These are phyloP conservation scores for Scenedesmus sp. DNA, from an alignment of 163 green algal species.

Conservation along the genomic window DNA sequence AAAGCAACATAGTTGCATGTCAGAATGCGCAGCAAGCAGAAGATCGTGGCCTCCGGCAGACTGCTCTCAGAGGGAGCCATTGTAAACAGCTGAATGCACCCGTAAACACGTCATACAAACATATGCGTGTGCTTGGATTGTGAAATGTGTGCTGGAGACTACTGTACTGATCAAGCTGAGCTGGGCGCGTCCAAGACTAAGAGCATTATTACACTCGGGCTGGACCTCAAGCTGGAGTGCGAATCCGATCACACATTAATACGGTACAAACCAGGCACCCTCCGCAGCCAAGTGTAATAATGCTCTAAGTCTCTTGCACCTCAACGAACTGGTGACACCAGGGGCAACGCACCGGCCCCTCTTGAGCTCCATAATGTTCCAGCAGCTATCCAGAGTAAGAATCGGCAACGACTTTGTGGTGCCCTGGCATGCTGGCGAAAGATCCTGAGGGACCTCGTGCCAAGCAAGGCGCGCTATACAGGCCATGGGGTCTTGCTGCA, in stretches of 20 bases:
- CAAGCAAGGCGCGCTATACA: not conserved
- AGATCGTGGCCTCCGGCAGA: not conserved
- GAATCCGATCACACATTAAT: no score
- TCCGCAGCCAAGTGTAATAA: no score
- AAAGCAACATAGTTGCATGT: not conserved
- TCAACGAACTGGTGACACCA: conserved; percentile 13
- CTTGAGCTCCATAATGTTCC: not conserved
- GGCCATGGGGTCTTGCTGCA: not conserved
- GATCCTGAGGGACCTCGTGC: not conserved
- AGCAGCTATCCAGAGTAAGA: not conserved
- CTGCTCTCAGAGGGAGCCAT: conserved; percentile 10
- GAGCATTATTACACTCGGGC: no score
- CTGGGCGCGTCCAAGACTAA: conserved; percentile 7
- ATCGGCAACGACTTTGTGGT: not conserved
- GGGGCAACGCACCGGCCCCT: not conserved
- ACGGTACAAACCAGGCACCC: no score
- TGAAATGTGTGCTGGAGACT: not conserved
- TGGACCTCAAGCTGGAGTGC: no score
- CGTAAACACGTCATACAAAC: not conserved
- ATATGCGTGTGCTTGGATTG: not conserved
- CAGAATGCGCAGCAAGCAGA: not conserved
- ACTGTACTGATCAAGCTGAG: not conserved
- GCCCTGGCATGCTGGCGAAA: not conserved
- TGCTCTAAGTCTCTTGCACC: not conserved
- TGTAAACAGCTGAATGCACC: not conserved